Conservation (phyloP, 73 alveolate species). For the Paramecium sexaurelia region DNA sequence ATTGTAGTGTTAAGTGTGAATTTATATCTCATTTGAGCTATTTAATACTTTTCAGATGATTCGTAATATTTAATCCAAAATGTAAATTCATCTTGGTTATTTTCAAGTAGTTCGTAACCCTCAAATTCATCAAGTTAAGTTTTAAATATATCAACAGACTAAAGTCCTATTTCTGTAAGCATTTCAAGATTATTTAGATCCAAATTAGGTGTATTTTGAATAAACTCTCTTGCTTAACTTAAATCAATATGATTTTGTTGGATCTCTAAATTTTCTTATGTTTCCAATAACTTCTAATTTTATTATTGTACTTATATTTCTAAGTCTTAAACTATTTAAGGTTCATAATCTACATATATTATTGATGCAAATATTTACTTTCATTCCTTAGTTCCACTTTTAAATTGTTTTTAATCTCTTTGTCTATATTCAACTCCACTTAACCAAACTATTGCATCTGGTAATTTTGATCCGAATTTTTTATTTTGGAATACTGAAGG, state of each 20-base stretch:
- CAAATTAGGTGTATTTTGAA: background rate
- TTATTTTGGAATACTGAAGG: background rate
- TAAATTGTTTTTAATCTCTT: background rate
- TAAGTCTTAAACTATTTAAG: background rate
- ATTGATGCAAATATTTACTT: background rate
- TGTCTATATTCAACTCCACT: background rate
- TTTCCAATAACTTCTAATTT: background rate
- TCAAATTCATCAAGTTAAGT: background rate
- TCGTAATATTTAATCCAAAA: constrained; percentile 12
- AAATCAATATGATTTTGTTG: background rate
- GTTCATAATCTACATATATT: background rate
- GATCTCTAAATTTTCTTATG: background rate
- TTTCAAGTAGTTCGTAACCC: background rate
- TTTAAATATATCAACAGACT: background rate
- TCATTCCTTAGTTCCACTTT: background rate
- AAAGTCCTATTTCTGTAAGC: background rate
- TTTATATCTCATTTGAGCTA: constrained; percentile 5
- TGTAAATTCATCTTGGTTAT: background rate
- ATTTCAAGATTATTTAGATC: background rate
- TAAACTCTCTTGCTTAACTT: background rate
- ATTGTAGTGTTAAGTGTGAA: constrained; percentile 34
- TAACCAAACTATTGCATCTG: background rate
- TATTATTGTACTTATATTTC: background rate
- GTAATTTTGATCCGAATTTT: background rate
- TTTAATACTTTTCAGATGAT: constrained; percentile 31